Conservation (phyloP, 345 rosid genomes). For the Brassica juncea region DNA sequence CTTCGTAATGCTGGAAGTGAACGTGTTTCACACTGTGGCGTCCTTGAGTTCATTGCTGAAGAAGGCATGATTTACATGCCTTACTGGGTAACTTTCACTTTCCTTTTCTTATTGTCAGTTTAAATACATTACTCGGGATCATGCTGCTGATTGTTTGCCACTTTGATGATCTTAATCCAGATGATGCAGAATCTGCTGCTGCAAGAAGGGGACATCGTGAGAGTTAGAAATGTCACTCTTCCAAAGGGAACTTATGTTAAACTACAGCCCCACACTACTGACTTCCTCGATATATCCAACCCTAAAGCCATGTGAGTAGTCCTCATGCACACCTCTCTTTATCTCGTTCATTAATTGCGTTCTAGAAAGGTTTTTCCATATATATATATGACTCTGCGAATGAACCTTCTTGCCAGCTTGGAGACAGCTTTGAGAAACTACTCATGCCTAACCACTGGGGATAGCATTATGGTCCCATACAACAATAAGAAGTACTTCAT, state of each 20-base stretch:
- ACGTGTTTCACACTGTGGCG: slow-evolving; percentile 95
- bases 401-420: slow-evolving; percentile 57
- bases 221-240: slow-evolving; percentile 85
- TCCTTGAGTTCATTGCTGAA: slow-evolving; percentile 95
- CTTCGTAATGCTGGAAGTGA: slow-evolving; percentile 77
- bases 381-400: not conserved
- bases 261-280: slow-evolving; percentile 94
- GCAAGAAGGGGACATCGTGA: slow-evolving; percentile 91
- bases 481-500: slow-evolving; percentile 96
- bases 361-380: not conserved
- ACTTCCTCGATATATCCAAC: slow-evolving; percentile 92
- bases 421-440: slow-evolving; percentile 95
- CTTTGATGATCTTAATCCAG: slow-evolving; percentile 44
- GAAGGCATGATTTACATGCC: slow-evolving; percentile 99
- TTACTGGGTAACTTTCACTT: slow-evolving; percentile 65
- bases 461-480: slow-evolving; percentile 98
- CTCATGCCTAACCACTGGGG: slow-evolving; percentile 96
- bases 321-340: not conserved
- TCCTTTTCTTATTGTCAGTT: not conserved
- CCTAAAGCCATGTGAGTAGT: slow-evolving; percentile 97
- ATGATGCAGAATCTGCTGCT: slow-evolving; percentile 98
- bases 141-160: slow-evolving; percentile 11
- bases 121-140: not conserved
- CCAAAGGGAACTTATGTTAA: slow-evolving; percentile 96
- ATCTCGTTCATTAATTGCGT: not conserved